phyloP scores from a whole-genome alignment of 768 basidiomycete species.

The Rhodotorula toruloides region DNA sequence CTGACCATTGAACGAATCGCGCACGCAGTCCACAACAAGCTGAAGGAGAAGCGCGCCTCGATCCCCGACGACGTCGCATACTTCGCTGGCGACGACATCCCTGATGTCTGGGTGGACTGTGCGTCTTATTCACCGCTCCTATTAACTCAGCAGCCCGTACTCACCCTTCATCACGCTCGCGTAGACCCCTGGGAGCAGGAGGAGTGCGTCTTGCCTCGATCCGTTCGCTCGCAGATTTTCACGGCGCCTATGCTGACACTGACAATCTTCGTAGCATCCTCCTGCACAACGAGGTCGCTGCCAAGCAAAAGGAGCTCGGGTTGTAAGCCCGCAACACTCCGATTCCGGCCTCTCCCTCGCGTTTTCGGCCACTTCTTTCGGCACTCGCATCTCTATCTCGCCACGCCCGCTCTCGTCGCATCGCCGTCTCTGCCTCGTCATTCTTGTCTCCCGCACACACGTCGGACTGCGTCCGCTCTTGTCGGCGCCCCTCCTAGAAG shows the following conservation, averaged over 20 bases:
- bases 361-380: not conserved
- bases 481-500: too few species aligned
- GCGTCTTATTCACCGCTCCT: not conserved
- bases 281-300: conserved; percentile 27
- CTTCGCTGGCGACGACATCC: conserved; percentile 67
- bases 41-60: conserved; percentile 73
- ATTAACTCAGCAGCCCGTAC: fast-evolving
- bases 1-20: too few species aligned
- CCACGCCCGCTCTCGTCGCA: too few species aligned
- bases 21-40: conserved; percentile 74
- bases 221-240: not conserved
- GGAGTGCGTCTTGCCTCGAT: not conserved
- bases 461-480: too few species aligned
- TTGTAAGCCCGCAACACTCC: not conserved
- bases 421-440: too few species aligned
- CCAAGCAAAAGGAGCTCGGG: conserved; percentile 24
- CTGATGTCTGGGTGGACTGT: conserved; percentile 39
- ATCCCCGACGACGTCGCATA: conserved; percentile 67
- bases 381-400: too few species aligned
- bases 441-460: too few species aligned
- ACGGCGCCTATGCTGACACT: not conserved
- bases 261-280: conserved; percentile 11
- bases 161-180: fast-evolving
- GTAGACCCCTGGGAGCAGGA: conserved; percentile 46
- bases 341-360: not conserved